Percentiles rank a stretch among this genome's conserved stretches.
phyloP scores from a whole-genome alignment of 257 asterid genomes.

The Misopates orontium region DNA sequence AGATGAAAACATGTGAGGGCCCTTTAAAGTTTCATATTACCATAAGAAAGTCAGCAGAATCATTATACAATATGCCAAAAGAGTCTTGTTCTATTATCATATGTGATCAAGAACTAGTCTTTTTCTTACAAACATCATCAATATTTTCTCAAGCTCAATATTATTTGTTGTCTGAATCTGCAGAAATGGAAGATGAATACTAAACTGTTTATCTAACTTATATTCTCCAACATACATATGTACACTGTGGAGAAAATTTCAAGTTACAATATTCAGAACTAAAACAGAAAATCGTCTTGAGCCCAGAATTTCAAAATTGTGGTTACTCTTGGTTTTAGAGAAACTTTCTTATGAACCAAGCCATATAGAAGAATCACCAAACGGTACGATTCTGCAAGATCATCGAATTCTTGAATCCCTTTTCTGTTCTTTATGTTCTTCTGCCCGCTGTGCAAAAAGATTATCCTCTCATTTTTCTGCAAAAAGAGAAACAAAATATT shows the following conservation, averaged over 20 bases:
- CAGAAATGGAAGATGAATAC: conserved; percentile 17
- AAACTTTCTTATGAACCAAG: too few relatives aligned
- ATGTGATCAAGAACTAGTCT: conserved; percentile 9
- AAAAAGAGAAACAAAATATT: conserved; percentile 16
- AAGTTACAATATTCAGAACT: conserved; percentile 24
- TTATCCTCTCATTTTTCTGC: conserved; percentile 38
- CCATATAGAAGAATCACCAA: too few relatives aligned
- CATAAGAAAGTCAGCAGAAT: conserved; percentile 18
- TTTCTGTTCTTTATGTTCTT: conserved; percentile 4
- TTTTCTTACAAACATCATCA: conserved; percentile 14
- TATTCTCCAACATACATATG: conserved; percentile 23
- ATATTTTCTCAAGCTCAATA: conserved; percentile 10
- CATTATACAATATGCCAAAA: conserved; percentile 28
- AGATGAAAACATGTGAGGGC: conserved; percentile 40
- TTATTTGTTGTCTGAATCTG: neutral
- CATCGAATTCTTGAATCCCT: conserved; percentile 15
- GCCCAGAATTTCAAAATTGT: too few relatives aligned
- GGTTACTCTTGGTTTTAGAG: neutral
- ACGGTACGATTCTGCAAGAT: neutral
- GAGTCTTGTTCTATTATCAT: conserved; percentile 19
- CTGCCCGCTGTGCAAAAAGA: conserved; percentile 13
- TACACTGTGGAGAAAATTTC: conserved; percentile 20
- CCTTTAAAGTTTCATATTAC: conserved; percentile 35
- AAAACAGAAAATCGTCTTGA: conserved; percentile 19
- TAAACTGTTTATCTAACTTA: conserved; percentile 21